phyloP scores from a whole-genome alignment of 768 basidiomycete species.

The Mycena galopus region DNA sequence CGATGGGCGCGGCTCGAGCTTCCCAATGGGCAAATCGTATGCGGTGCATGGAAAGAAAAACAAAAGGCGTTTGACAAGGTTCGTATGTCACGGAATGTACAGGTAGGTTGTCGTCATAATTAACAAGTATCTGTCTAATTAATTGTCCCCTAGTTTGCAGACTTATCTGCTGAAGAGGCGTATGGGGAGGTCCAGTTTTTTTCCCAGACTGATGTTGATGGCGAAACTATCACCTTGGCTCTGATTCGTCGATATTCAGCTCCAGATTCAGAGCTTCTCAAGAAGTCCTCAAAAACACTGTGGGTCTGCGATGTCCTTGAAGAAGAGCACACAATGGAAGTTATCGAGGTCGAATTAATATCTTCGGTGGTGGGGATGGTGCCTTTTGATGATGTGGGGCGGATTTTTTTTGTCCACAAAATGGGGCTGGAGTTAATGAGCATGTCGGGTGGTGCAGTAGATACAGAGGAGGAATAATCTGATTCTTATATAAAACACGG shows the following conservation, averaged over 20 bases:
- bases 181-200: slow-evolving; percentile 36
- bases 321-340: not conserved
- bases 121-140: not conserved
- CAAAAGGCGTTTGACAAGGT: slow-evolving; percentile 17
- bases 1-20: slow-evolving; percentile 38
- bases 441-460: slow-evolving; percentile 20
- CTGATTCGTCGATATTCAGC: slow-evolving; percentile 17
- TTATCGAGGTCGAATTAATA: slow-evolving; percentile 32
- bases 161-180: not conserved
- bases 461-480: no score
- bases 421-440: slow-evolving; percentile 17
- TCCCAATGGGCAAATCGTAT: slow-evolving; percentile 42
- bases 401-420: slow-evolving; percentile 19
- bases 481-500: no score
- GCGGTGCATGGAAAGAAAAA: slow-evolving; percentile 36
- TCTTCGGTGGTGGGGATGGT: slow-evolving; percentile 34
- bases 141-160: not conserved
- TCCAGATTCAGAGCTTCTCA: slow-evolving; percentile 20
- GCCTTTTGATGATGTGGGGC: slow-evolving; percentile 11
- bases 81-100: slow-evolving; percentile 25
- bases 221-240: slow-evolving; percentile 16
- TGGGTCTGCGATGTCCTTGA: slow-evolving; percentile 1
- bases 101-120: not conserved
- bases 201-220: slow-evolving; percentile 34
- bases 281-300: slow-evolving; percentile 22